phyloP scores from a whole-genome alignment of 2,329 filamentous ascomycete genomes.

The Calonectria hongkongensis region DNA sequence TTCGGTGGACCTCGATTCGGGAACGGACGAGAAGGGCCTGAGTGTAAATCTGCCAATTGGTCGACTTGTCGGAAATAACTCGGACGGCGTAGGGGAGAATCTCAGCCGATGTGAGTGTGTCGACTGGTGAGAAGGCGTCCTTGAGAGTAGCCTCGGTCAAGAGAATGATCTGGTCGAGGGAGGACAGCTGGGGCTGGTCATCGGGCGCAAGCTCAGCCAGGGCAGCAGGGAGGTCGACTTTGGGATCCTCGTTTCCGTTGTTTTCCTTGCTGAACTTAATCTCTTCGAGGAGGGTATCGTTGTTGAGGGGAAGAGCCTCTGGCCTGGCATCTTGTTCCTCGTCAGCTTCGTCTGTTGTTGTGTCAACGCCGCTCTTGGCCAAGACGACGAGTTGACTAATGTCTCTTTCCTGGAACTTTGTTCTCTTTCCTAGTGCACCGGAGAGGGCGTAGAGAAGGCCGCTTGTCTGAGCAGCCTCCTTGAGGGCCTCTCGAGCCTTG shows the following conservation, averaged over 20 bases:
- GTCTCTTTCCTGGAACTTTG: conserved; percentile 85
- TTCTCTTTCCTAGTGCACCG: conserved; percentile 89
- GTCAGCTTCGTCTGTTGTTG: conserved; percentile 47
- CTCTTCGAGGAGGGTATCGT: conserved; percentile 93
- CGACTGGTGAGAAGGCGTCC: conserved; percentile 88
- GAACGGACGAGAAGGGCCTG: conserved; percentile 93
- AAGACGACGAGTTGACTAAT: conserved; percentile 93
- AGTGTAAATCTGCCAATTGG: conserved; percentile 98
- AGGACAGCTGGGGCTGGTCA: conserved; percentile 86
- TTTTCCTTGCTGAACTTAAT: conserved; percentile 83
- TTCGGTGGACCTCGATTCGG: conserved; percentile 90
- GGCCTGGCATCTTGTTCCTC: conserved; percentile 66
- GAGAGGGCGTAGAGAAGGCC: conserved; percentile 88
- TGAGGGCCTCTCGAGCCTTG: conserved; percentile 82
- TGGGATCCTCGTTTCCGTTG: conserved; percentile 60
- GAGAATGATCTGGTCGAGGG: conserved; percentile 92
- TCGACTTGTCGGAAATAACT: conserved; percentile 90
- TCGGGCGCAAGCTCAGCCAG: conserved; percentile 83
- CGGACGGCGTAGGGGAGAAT: conserved; percentile 93
- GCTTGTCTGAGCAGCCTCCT: conserved; percentile 79
- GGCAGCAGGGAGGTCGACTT: conserved; percentile 71
- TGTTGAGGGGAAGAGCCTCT: conserved; percentile 85
- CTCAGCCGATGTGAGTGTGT: conserved; percentile 93
- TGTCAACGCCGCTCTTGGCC: conserved; percentile 79
- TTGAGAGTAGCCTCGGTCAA: conserved; percentile 91